Evolutionary conservation across 768 basidiomycete species (phyloP), one percentile per base, ranked within the genome.

Genomic region (Naematelia aurantialba): DNA sequence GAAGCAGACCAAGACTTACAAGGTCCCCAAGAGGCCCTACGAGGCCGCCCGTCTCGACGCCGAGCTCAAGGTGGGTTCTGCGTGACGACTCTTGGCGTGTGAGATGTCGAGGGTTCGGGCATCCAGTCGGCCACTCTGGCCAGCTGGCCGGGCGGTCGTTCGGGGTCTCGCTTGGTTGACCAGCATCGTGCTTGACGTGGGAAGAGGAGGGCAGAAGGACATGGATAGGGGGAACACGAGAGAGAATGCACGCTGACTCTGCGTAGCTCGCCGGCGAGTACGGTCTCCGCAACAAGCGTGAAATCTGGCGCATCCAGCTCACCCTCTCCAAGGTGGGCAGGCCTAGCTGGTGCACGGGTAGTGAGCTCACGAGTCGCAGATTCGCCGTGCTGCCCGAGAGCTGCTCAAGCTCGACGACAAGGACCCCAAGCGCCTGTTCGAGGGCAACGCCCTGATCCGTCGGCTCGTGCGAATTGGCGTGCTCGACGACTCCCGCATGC

Each of bases 311-410:
- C 76, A 98, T 99, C 80, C 86, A 91, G 79, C 87, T 99, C 76
- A 87, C 86, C 79, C 87, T 99, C 56, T 99, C 96, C 75, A 97
- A 99, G 69, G 75, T 76, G 57, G 61, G 75, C 55, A 14, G 27
- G 8, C 29, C 48, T 26, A 13, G 31, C 45, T 53, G 26, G 55
- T 55, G 29, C 55, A 12, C 24, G 14, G 1, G 11, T 45, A 14
- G 21, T 21, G 19, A 26, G 46, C 46, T 47, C 19, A 47, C 46
- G 46, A 1, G 24, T 3, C 10, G 5, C 48, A 76, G 85, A 99
- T 99, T 78, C 94, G 96, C 83, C 92, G 96, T 87, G 96, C 96
- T 65, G 96, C 96, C 68, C 94, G 96, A 88, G 96, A 99, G 83
- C 89, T 99, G 65, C 88, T 99, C 82, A 99, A 99, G 78, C 91